Evolutionary conservation across 2,329 filamentous ascomycete genomes (phyloP).

Genomic region (Neonectria hederae): DNA sequence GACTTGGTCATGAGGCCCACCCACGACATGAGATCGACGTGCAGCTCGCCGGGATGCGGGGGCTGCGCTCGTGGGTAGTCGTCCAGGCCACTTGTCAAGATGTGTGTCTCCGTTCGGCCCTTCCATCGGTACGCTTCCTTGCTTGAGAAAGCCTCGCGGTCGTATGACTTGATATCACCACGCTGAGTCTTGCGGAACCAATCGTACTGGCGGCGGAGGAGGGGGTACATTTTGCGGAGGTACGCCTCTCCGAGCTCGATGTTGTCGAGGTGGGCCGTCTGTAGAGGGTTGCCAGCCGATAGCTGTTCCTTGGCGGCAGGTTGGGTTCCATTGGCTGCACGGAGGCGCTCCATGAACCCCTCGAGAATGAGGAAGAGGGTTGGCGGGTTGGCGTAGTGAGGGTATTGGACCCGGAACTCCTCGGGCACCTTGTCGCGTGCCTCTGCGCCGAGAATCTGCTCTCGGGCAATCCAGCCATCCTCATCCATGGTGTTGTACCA

Average conservation of each 20-base stretch:
- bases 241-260: slow-evolving; percentile 74
- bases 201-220: slow-evolving; percentile 87
- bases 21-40: slow-evolving; percentile 95
- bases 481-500: slow-evolving; percentile 98
- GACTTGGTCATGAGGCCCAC: slow-evolving; percentile 94
- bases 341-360: slow-evolving; percentile 81
- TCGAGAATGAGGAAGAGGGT: slow-evolving; percentile 93
- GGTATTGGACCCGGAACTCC: slow-evolving; percentile 96
- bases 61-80: slow-evolving; percentile 95
- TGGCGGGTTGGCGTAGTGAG: slow-evolving; percentile 96
- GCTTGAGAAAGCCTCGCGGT: slow-evolving; percentile 85
- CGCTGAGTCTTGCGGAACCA: slow-evolving; percentile 95
- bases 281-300: slow-evolving; percentile 56
- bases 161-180: slow-evolving; percentile 91
- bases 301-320: slow-evolving; percentile 55
- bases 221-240: slow-evolving; percentile 81
- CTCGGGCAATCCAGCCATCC: slow-evolving; percentile 95
- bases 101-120: slow-evolving; percentile 85
- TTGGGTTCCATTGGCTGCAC: slow-evolving; percentile 61
- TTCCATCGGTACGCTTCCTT: slow-evolving; percentile 97
- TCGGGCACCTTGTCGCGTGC: slow-evolving; percentile 92
- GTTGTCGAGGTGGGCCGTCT: slow-evolving; percentile 73
- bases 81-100: slow-evolving; percentile 92
- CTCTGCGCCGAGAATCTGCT: slow-evolving; percentile 92
- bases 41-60: slow-evolving; percentile 93